These are phyloP conservation scores for Apostasia shenzhenica DNA, from an alignment of 106 monocot species.

Conservation along the genomic window DNA sequence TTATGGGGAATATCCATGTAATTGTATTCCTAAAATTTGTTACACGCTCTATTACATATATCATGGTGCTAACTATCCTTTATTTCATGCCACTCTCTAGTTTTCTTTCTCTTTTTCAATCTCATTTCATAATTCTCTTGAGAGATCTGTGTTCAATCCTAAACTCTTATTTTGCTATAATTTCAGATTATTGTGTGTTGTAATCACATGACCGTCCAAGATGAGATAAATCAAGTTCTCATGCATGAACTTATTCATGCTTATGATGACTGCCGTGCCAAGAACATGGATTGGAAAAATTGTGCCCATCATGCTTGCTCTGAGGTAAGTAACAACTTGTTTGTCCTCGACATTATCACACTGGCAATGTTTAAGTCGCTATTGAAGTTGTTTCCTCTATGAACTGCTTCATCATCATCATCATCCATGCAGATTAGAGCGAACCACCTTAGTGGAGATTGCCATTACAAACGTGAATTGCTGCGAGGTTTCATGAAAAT, in stretches of 20 bases:
- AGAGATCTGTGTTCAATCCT: too few species aligned
- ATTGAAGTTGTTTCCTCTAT: not conserved
- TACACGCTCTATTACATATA: too few species aligned
- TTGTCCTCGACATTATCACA: not conserved
- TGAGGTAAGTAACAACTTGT: slow-evolving; percentile 47
- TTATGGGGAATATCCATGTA: too few species aligned
- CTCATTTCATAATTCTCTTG: too few species aligned
- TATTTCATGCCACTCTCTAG: too few species aligned
- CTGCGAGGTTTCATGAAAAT: slow-evolving; percentile 75
- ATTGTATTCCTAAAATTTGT: too few species aligned
- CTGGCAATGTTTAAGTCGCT: not conserved
- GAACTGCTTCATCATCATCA: not conserved
- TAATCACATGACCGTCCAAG: slow-evolving; percentile 70
- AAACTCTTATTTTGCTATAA: not conserved
- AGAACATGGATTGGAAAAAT: slow-evolving; percentile 85
- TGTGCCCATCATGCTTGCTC: slow-evolving; percentile 99
- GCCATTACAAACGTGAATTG: slow-evolving; percentile 76
- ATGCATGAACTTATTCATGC: slow-evolving; percentile 98
- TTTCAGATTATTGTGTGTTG: slow-evolving; percentile 74
- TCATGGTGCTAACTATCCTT: too few species aligned
- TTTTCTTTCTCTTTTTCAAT: too few species aligned
- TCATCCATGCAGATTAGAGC: slow-evolving; percentile 53
- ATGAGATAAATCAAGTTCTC: slow-evolving; percentile 85
- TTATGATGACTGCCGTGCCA: slow-evolving; percentile 92
- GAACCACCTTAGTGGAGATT: slow-evolving; percentile 86